Evolutionary conservation across 306 rosid species (phyloP), one percentile per base, ranked within the genome.

Genomic region (Gillenia trifoliata): DNA sequence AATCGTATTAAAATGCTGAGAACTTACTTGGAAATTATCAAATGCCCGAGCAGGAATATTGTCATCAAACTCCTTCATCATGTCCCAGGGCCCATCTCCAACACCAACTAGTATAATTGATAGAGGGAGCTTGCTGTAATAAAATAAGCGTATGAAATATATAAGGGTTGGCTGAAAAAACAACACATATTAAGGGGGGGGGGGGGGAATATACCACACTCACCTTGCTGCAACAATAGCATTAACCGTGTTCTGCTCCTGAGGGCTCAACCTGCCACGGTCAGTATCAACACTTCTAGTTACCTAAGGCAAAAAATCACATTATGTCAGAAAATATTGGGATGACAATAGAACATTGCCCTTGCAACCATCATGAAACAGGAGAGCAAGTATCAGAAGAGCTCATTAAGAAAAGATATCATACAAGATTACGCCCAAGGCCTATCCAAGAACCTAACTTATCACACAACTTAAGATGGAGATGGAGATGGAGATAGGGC

Each of bases 81-180:
- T 94, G 83, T 94, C 97, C 99, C 99, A 94, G 29, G 99, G 99
- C 52, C 99, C 99, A 83, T 94, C 99, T 74, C 99, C 99, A 75
- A 94, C 99, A 64, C 99, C 99, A 66, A 91, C 95, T 82, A 94
- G 78, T 66, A 94, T 81, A 76, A 94, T 94, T 71, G 99, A 94
- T 55, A 94, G 92, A 28, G 99, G 99, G 65, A 85, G 89, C 60
- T 94, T 90, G 82, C 99, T 94, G 93, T 38, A 62, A 80, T 64
- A 68, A 77, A 69, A 60, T 4, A 80, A 63, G 43, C 16, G 69
- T 11, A 60, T 74, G n/a, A 82, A 83, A 80, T 31, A 68, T 74
- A 17, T 41, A 70, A 57, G 55, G 65, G 36, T 77, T 25, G 67
- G 47, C 66, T 36, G 50, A 78, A 77, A 6, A 66, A 73, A 38